Evolutionary conservation across 768 basidiomycete genomes (phyloP), one percentile per base, ranked within the genome.

Genomic region (Tubosaeta sp.): DNA sequence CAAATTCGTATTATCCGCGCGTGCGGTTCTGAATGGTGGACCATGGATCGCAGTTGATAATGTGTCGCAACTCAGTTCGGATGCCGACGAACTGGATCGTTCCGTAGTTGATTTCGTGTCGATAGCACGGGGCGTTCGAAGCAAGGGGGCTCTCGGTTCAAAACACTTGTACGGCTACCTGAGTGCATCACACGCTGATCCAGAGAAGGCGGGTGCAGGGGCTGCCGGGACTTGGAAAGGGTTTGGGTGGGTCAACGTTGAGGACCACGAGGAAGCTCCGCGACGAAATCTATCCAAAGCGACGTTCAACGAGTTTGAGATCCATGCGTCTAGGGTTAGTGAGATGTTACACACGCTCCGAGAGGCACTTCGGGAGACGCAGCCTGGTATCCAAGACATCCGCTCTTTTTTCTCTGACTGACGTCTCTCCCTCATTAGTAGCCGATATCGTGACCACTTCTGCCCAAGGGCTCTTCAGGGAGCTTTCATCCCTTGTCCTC

Each of bases 1-100:
- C 34, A 87, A 93, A 64, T 81, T 97, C 27, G 86, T 95, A 32
- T 77, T 95, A 2, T 91, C 88, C 10, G 84, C 89, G 1, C 84
- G 93, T 26, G 92, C 94, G 2, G 83, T 88, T 65, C 75, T 85
- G 4, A 81, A 76, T 47, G 59, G 68, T 48, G 69, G 59, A 2
- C 64, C 67, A 0, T 65, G 68, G 70, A 59, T 34, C 12, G 25
- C 37, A 10, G 53, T 26, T 22, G 60, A 65, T 25, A 54, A 47
- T 16, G 57, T 68, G 5, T 58, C 55, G 4, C 80, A 86, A 35
- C 85, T 89, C 59, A 81, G 83, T 58, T 74, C 77, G 2, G 88
- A 90, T 62, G 86, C 86, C 0, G 77, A 82, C 35, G 88, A 89
- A 60, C 73, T 91, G 6, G 86, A 88, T 50, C 78, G 80, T 17